Evolutionary conservation across 305 asterid genomes (phyloP).

Genomic region (Fraxinus nigra): DNA sequence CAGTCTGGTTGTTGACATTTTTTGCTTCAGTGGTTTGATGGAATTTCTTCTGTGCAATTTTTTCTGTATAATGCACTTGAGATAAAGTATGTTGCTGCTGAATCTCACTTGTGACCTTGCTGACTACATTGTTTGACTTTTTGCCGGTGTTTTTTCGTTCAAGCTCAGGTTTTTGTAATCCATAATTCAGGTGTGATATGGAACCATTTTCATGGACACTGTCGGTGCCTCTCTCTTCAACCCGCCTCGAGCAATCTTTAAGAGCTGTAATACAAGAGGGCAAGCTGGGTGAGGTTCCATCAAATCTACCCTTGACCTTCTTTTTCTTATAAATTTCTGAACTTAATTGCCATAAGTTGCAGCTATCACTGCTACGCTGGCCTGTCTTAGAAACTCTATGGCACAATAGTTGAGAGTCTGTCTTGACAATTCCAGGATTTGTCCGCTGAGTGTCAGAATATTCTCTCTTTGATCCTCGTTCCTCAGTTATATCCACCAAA

Average conservation of each 20-base stretch:
- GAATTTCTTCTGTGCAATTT: conserved; percentile 30
- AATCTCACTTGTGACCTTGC: conserved; percentile 27
- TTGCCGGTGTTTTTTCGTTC: conserved; percentile 24
- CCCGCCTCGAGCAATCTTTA: conserved; percentile 33
- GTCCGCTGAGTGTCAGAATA: conserved; percentile 26
- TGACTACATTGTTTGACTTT: conserved; percentile 26
- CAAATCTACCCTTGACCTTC: conserved; percentile 27
- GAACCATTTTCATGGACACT: conserved; percentile 34
- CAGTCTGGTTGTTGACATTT: conserved; percentile 25
- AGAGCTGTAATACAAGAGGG: conserved; percentile 31
- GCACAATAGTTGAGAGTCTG: conserved; percentile 37
- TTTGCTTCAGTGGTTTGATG: conserved; percentile 26
- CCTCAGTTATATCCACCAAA: conserved; percentile 22
- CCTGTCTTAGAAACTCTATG: conserved; percentile 25
- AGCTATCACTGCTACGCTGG: conserved; percentile 22
- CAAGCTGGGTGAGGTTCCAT: conserved; percentile 29
- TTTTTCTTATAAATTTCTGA: conserved; percentile 30
- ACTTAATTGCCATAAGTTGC: conserved; percentile 25
- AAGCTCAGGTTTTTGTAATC: conserved; percentile 25
- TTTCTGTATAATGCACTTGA: conserved; percentile 36
- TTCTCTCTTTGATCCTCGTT: conserved; percentile 48
- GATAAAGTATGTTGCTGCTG: conserved; percentile 37
- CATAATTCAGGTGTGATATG: conserved; percentile 25
- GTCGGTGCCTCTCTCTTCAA: conserved; percentile 28
- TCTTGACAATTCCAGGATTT: conserved; percentile 31